Conservation (phyloP, 805 yeast species). For the Komagataella pastoris region DNA sequence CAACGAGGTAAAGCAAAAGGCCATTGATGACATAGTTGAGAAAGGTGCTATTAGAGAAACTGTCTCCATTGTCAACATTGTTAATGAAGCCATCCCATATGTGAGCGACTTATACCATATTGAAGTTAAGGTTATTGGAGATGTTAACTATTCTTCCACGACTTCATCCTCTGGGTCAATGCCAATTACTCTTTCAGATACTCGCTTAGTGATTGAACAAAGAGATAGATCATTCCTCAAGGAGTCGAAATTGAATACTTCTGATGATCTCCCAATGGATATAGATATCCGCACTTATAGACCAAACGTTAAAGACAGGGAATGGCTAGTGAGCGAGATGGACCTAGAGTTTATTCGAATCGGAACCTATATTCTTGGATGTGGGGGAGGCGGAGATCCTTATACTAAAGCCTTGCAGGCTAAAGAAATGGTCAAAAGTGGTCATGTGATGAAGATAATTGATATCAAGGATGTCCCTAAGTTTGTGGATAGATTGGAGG, state of each 20-base stretch:
- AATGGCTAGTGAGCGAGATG: conserved; percentile 25
- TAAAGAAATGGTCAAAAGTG: conserved; percentile 19
- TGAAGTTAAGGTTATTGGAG: conserved; percentile 26
- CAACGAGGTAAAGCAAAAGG: conserved; percentile 9
- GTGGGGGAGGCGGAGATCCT: conserved; percentile 41
- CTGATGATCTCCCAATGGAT: conserved; percentile 4
- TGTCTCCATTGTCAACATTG: conserved; percentile 12
- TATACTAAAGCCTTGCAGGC: conserved; percentile 23
- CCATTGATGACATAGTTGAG: conserved; percentile 7
- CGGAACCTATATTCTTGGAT: conserved; percentile 35
- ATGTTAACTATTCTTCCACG: conserved; percentile 22
- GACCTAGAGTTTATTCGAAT: conserved; percentile 27
- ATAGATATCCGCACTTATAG: conserved; percentile 15
- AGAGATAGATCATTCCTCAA: conserved; percentile 4
- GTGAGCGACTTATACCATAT: conserved; percentile 20
- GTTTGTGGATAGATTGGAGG: conserved; percentile 9
- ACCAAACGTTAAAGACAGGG: conserved; percentile 17
- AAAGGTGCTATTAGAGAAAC: conserved; percentile 16
- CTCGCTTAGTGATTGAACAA: conserved; percentile 2
- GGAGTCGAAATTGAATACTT: conserved; percentile 5
- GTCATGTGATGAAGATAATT: conserved; percentile 20
- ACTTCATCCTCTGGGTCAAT: conserved; percentile 3
- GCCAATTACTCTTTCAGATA: conserved; percentile 1
- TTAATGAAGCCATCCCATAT: conserved; percentile 19
- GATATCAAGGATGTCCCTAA: conserved; percentile 18